Percentiles rank a stretch among this genome's conserved stretches.
phyloP scores from a whole-genome alignment of 78 protist genomes.

The Dictyostelium intermedium region DNA sequence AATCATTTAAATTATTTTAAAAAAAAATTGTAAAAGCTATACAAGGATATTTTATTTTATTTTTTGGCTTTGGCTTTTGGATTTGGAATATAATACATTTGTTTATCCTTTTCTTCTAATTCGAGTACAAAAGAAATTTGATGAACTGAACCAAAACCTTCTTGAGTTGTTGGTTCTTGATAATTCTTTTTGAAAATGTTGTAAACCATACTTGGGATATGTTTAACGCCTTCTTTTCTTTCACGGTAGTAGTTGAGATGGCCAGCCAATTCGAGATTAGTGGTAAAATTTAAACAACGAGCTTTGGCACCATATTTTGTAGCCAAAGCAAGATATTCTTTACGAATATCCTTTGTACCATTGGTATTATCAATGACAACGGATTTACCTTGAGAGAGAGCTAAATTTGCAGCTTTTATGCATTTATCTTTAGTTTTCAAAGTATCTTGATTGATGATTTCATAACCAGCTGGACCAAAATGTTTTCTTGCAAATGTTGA shows the following conservation, averaged over 20 bases:
- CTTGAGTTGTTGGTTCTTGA: background rate
- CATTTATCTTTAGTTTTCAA: constrained; percentile 56
- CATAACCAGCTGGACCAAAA: constrained; percentile 74
- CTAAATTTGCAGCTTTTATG: constrained; percentile 19
- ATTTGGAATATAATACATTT: background rate
- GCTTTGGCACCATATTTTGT: background rate
- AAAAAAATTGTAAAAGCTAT: too few relatives aligned
- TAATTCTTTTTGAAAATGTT: background rate
- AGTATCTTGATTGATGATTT: constrained; percentile 82
- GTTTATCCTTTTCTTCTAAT: background rate
- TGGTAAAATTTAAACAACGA: constrained; percentile 65
- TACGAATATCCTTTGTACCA: constrained; percentile 6
- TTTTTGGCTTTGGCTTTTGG: background rate
- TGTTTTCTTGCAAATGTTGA: constrained; percentile 69
- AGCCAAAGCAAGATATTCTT: constrained; percentile 41
- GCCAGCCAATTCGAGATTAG: constrained; percentile 53
- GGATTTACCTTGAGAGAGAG: constrained; percentile 61
- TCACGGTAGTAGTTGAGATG: constrained; percentile 83
- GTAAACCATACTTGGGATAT: constrained; percentile 20
- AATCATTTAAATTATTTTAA: too few relatives aligned
- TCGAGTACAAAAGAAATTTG: background rate
- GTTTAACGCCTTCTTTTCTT: constrained; percentile 4
- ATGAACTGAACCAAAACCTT: background rate
- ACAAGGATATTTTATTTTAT: too few relatives aligned
- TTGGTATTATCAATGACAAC: constrained; percentile 89